These are phyloP conservation scores for Leucaena leucocephala DNA, from an alignment of 306 rosid genomes.

Conservation along the genomic window DNA sequence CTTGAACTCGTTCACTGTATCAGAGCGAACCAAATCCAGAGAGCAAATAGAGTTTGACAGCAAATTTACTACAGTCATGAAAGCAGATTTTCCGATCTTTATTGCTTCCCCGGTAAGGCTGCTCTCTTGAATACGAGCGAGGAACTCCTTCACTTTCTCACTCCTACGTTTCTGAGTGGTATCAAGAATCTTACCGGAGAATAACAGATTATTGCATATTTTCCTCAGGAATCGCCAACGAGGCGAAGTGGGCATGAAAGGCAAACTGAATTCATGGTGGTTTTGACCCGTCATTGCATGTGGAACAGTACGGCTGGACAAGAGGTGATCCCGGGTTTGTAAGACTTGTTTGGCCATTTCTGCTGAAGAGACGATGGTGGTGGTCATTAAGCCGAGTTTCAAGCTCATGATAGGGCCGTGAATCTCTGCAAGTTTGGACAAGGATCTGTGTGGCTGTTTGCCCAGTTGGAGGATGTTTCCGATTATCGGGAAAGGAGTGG, in stretches of 20 bases:
- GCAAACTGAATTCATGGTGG: not conserved
- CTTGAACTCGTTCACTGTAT: not conserved
- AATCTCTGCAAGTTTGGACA: slow-evolving; percentile 33
- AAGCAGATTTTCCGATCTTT: not conserved
- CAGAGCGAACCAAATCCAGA: not conserved
- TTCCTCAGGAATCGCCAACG: slow-evolving; percentile 5
- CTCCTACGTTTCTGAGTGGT: not conserved
- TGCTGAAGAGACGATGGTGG: not conserved
- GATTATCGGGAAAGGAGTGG: slow-evolving; percentile 36
- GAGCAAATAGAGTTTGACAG: not conserved
- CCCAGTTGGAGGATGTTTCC: slow-evolving; percentile 51
- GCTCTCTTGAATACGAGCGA: not conserved
- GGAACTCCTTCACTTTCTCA: not conserved
- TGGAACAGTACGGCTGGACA: not conserved
- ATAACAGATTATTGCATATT: not conserved
- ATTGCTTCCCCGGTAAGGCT: not conserved
- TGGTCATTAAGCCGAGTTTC: not conserved
- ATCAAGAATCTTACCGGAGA: not conserved
- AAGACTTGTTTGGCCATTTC: slow-evolving; percentile 5
- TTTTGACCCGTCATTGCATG: not conserved
- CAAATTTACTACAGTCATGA: not conserved
- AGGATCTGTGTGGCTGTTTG: slow-evolving; percentile 38
- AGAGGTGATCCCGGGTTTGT: slow-evolving; percentile 6
- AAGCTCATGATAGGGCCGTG: slow-evolving; percentile 4
- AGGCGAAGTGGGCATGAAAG: not conserved